Evolutionary conservation across 345 rosid species (phyloP), one percentile per base, ranked within the genome.

Genomic region (Gossypium stocksii): DNA sequence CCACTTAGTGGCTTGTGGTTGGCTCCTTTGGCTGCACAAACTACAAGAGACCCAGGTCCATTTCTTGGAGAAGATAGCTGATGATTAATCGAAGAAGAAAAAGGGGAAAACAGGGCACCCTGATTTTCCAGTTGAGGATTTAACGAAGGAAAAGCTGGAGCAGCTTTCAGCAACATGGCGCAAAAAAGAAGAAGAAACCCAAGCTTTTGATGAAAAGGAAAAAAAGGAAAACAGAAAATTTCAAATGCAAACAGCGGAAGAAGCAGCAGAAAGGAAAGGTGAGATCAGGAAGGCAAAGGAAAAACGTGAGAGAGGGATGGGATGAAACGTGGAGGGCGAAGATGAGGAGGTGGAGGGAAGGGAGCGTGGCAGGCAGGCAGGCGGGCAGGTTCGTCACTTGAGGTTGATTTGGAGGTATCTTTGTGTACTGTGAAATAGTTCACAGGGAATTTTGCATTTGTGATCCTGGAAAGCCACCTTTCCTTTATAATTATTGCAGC

Each of bases 301-400:
- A 66, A 53, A 52, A 27, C 56, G 4, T 14, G 7, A 51, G 23
- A 11, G 7, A 16, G 20, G 22, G 58, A 8, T 14, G 23, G 58
- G 58, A 51, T 17, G 58, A 51, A 51, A 51, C 56, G n/a, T 51
- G 56, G 56, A 51, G n/a, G 56, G 56, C 16, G 3, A 51, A 4
- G 19, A 51, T 51, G 56, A 51, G 17, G 19, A 51, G 19, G 56
- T 51, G 19, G 56, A 17, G 7, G 20, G 11, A 0, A 72, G 70
- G 84, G 89, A 83, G 93, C 85, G 97, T 92, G 96, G 81, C 82
- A 1, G 63, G 63, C 54, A 51, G 56, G 56, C 19, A 51, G 56
- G 56, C 56, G 7, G 56, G n/a, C 49, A 16, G 52, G 52, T 15
- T 11, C 52, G 52, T 48, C 14, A 48, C 92, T 81, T 84, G 90